Percentiles rank a stretch among this genome's conserved stretches.
These are phyloP conservation scores for Trichoderma aggressivum DNA, from an alignment of 2,329 filamentous ascomycete genomes.

Conservation along the genomic window DNA sequence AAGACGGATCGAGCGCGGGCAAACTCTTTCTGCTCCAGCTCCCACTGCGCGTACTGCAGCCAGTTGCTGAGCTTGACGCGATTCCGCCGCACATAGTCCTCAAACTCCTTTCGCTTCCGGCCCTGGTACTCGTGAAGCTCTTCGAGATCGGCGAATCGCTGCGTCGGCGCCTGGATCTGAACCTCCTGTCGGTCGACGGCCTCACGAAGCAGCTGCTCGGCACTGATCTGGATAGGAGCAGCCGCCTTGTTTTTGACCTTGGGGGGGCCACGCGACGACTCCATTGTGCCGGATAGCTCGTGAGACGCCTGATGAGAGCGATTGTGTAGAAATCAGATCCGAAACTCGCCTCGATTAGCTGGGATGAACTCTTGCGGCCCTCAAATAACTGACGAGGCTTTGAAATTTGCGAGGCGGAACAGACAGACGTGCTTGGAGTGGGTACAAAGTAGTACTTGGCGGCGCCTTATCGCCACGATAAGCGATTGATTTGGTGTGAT, in stretches of 20 bases:
- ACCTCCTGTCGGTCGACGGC: constrained; percentile 95
- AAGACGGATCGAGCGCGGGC: constrained; percentile 88
- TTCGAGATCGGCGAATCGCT: constrained; percentile 93
- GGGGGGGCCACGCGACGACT: constrained; percentile 84
- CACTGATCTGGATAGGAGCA: constrained; percentile 86
- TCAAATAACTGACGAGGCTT: constrained; percentile 23
- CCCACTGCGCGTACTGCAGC: constrained; percentile 97
- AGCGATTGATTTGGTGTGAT: background rate
- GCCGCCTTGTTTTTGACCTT: constrained; percentile 98
- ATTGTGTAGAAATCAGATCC: background rate
- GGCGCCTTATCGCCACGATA: constrained; percentile 16
- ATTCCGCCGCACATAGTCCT: constrained; percentile 95
- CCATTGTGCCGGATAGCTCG: constrained; percentile 58
- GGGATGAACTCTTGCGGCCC: background rate
- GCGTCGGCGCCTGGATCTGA: constrained; percentile 81
- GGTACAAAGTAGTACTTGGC: background rate
- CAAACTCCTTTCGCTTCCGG: constrained; percentile 92
- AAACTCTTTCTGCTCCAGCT: constrained; percentile 97
- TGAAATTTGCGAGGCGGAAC: constrained; percentile 22
- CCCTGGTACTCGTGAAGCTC: constrained; percentile 98
- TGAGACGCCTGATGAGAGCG: background rate
- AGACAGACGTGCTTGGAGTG: background rate
- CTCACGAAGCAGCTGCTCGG: constrained; percentile 94
- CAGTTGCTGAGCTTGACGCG: constrained; percentile 97
- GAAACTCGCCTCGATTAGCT: background rate